Percentiles rank a stretch among this genome's conserved stretches.
phyloP scores from a whole-genome alignment of 2,329 filamentous ascomycete species.

The Aspergillus transmontanensis region DNA sequence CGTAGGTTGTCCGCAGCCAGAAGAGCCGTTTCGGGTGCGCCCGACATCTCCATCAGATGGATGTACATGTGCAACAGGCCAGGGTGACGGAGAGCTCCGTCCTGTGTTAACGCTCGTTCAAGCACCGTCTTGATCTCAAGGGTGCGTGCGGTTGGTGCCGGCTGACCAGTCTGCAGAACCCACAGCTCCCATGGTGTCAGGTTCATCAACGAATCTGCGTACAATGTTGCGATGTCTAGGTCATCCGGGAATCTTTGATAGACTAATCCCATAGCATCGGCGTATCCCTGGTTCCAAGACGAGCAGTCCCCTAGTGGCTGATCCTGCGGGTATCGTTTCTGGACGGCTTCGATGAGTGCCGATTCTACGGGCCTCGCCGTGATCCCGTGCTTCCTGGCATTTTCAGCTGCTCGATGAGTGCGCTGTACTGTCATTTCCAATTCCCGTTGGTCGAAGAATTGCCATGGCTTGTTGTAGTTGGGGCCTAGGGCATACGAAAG shows the following conservation, averaged over 20 bases:
- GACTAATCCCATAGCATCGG: conserved; percentile 61
- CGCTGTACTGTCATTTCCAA: conserved; percentile 51
- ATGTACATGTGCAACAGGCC: conserved; percentile 76
- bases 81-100: conserved; percentile 60
- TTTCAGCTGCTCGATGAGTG: conserved; percentile 49
- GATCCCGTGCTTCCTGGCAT: conserved; percentile 45
- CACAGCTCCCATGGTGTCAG: conserved; percentile 67
- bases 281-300: conserved; percentile 62
- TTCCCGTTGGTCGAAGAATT: conserved; percentile 66
- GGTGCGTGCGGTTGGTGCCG: conserved; percentile 58
- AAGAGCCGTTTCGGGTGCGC: conserved; percentile 64
- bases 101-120: conserved; percentile 58
- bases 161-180: conserved; percentile 62
- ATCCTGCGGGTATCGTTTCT: conserved; percentile 61
- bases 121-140: conserved; percentile 61
- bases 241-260: conserved; percentile 58
- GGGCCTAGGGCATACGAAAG: conserved; percentile 69
- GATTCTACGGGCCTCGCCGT: conserved; percentile 56
- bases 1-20: conserved; percentile 64
- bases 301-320: conserved; percentile 53
- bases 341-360: conserved; percentile 65
- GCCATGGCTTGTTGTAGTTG: conserved; percentile 81
- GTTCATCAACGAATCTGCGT: conserved; percentile 68
- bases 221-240: conserved; percentile 65
- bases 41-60: conserved; percentile 77